Evolutionary conservation across 805 yeast genomes (phyloP).

Genomic region (Nakazawaea sp.): DNA sequence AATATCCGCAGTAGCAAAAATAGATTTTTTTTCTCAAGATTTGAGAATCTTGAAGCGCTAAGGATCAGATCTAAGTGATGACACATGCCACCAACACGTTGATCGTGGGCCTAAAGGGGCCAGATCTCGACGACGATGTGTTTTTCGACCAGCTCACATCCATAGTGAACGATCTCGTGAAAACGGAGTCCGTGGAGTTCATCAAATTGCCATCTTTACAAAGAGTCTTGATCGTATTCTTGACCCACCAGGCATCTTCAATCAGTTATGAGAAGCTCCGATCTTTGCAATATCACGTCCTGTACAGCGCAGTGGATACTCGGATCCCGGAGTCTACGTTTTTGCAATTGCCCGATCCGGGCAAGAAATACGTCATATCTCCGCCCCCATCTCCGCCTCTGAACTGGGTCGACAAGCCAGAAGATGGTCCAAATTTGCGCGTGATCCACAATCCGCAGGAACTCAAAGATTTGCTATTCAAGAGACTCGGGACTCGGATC

Average conservation of each 20-base stretch:
- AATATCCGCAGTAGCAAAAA: too few species aligned
- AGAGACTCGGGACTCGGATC: slow-evolving; percentile 10
- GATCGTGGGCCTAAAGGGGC: background rate
- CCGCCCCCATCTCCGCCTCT: slow-evolving; percentile 14
- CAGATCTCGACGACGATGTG: slow-evolving; percentile 4
- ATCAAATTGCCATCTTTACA: slow-evolving; percentile 19
- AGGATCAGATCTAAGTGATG: too few species aligned
- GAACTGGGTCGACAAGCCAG: slow-evolving; percentile 9
- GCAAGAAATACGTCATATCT: slow-evolving; percentile 12
- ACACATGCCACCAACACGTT: slow-evolving; percentile 3
- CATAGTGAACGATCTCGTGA: slow-evolving; percentile 4
- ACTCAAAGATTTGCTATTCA: slow-evolving; percentile 8
- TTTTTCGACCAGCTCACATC: background rate
- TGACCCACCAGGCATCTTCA: slow-evolving; percentile 12
- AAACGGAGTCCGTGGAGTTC: slow-evolving; percentile 14
- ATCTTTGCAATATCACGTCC: slow-evolving; percentile 13
- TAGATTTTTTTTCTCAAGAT: too few species aligned
- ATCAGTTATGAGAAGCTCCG: slow-evolving; percentile 13
- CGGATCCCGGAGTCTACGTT: slow-evolving; percentile 7
- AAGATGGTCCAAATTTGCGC: slow-evolving; percentile 9
- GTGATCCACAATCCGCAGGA: slow-evolving; percentile 10
- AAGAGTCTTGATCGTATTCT: slow-evolving; percentile 21
- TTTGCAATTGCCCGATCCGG: slow-evolving; percentile 11
- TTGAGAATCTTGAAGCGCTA: too few species aligned
- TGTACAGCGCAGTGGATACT: slow-evolving; percentile 5